Base-by-base conservation (phyloP, 495 filamentous ascomycete species). In the Neurospora sp. region DNA sequence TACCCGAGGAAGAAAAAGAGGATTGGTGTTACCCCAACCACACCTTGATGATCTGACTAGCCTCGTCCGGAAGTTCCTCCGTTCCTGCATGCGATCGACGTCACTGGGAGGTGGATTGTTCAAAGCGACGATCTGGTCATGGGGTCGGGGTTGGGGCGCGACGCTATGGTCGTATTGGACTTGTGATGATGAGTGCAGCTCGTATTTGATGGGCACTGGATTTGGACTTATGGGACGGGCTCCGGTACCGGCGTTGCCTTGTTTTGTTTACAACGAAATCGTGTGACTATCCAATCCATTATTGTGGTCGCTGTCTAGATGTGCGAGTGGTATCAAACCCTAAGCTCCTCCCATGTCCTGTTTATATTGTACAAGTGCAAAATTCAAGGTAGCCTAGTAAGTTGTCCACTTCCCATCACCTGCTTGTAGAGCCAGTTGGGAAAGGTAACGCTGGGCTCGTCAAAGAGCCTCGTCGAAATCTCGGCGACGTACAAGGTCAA, bases 401-500 rank as follows among this genome's bases (percentile, higher is more conserved):
- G 53, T 7, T 65, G 53, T 35, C 53, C 53, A 35, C 53, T 27
- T 18, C 70, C 45, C 39, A 71, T 35, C 38, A 76, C 71, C 73
- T 77, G 82, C 53, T 75, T 78, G 77, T 88, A 88, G 42, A 86
- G 68, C 88, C 88, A 89, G 68, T 81, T 81, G 31, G 85, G 78
- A 75, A 90, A 84, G 71, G 76, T 81, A 39, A 89, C 81, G 69
- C 84, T 86, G 0, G 87, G 89, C 74, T 87, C 84, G 74, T 90
- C 89, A 71, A 90, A 78, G 39, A 83, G 39, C 74, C 80, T 83
- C 9, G 88, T 89, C 22, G 85, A 81, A 4, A 89, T 44, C 72
- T 89, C 88, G 18, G 87, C 86, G n/a, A 84, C 38, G 80, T 85
- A 90, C 0, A 90, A 75, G 0, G 87, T 90, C 22, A 88, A 68